phyloP scores from a whole-genome alignment of 768 basidiomycete genomes.

The Kwoniella europaea region DNA sequence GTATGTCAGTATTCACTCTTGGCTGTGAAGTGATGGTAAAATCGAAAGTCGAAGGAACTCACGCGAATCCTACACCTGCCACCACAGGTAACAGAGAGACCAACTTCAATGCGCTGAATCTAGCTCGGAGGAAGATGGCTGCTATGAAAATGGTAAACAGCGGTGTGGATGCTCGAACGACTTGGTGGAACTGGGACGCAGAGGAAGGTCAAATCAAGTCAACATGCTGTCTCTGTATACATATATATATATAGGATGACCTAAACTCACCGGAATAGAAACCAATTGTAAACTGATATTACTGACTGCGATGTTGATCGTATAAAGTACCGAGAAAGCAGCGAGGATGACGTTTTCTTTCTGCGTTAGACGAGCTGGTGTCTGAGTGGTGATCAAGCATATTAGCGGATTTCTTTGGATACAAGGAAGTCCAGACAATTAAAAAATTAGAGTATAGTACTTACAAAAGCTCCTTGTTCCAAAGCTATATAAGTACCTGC shows the following conservation, averaged over 20 bases:
- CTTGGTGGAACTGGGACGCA: constrained; percentile 85
- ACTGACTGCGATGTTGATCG: constrained; percentile 91
- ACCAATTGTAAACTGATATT: constrained; percentile 88
- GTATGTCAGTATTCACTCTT: too few relatives aligned
- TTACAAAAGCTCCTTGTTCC: constrained; percentile 65
- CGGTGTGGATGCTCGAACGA: constrained; percentile 88
- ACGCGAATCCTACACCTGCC: constrained; percentile 89
- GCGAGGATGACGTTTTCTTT: constrained; percentile 69
- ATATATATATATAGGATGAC: neutral
- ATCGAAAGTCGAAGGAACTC: constrained; percentile 33
- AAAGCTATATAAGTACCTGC: constrained; percentile 76
- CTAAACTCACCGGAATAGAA: constrained; percentile 76
- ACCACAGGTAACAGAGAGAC: constrained; percentile 82
- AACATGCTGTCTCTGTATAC: too few relatives aligned
- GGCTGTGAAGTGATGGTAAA: too few relatives aligned
- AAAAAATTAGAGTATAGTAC: constrained; percentile 18
- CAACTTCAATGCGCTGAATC: constrained; percentile 68
- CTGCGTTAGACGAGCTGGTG: constrained; percentile 64
- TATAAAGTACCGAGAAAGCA: constrained; percentile 86
- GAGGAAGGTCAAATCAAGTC: too few relatives aligned
- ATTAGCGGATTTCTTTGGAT: neutral
- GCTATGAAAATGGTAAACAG: constrained; percentile 87
- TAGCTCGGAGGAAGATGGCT: constrained; percentile 68
- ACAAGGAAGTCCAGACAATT: neutral
- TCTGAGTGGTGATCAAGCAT: constrained; percentile 32